Conservation (phyloP, 2,329 filamentous ascomycete genomes). For the Dichotomopilus funicola region DNA sequence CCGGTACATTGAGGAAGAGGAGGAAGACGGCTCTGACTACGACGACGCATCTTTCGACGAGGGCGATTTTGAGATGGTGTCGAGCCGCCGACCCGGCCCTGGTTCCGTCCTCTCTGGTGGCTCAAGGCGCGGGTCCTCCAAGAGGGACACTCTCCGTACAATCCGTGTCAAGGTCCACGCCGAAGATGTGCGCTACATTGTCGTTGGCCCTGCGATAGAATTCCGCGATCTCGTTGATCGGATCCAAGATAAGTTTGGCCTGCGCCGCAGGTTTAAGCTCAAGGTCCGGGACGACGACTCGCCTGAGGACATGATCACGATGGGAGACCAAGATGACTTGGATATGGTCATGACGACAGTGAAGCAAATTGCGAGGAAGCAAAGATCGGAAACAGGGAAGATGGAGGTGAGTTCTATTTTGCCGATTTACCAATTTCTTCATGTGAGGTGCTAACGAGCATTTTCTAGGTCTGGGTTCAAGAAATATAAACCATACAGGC, state of each 20-base stretch:
- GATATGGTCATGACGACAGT: conserved; percentile 75
- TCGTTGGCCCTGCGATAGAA: conserved; percentile 66
- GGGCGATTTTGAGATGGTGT: conserved; percentile 74
- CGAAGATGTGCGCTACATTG: conserved; percentile 87
- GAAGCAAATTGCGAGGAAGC: conserved; percentile 61
- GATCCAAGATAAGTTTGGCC: conserved; percentile 79
- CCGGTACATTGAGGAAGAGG: conserved; percentile 74
- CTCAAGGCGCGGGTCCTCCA: conserved; percentile 47
- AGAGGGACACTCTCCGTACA: conserved; percentile 63
- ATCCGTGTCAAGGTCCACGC: conserved; percentile 89
- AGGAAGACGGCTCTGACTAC: conserved; percentile 66
- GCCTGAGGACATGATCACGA: conserved; percentile 83
- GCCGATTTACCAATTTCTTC: background rate
- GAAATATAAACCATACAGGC: conserved; percentile 23
- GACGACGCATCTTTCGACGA: conserved; percentile 66
- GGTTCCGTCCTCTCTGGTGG: conserved; percentile 39
- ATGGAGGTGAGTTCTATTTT: conserved; percentile 67
- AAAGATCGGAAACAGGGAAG: conserved; percentile 78
- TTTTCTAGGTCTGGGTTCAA: conserved; percentile 30
- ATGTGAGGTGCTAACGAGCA: conserved; percentile 18
- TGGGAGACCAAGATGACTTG: conserved; percentile 93
- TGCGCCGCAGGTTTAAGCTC: conserved; percentile 75
- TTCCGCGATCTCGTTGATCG: conserved; percentile 73
- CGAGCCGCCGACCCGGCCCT: conserved; percentile 43
- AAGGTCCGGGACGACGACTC: conserved; percentile 78